A percentile compares a stretch with the other conserved stretches of the same genome.
Evolutionary conservation across 2,329 filamentous ascomycete species (phyloP).

Genomic region (Teratosphaeria gauchensis): DNA sequence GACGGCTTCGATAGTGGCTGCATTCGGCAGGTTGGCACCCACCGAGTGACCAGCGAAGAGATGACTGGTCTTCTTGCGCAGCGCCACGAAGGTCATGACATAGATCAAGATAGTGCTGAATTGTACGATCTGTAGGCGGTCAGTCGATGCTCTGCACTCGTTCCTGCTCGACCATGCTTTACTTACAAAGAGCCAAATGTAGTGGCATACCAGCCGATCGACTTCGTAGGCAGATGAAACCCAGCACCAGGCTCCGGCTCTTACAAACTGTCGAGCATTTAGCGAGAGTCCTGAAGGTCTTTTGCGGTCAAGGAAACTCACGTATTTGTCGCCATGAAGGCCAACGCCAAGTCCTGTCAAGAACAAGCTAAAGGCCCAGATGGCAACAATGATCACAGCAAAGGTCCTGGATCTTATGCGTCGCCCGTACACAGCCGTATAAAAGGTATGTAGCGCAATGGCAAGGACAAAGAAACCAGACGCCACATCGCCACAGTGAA

Average conservation of each 20-base stretch:
- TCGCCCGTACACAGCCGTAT: slow-evolving; percentile 49
- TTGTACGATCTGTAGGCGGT: slow-evolving; percentile 29
- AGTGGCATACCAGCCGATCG: slow-evolving; percentile 52
- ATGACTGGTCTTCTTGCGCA: slow-evolving; percentile 18
- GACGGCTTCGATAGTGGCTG: slow-evolving; percentile 18
- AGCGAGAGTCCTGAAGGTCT: not conserved
- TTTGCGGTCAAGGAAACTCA: slow-evolving; percentile 11
- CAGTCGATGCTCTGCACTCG: not conserved
- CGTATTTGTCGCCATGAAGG: slow-evolving; percentile 33
- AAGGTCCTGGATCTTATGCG: slow-evolving; percentile 44
- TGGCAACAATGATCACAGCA: slow-evolving; percentile 35
- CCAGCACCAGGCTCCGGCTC: slow-evolving; percentile 61
- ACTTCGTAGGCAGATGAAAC: slow-evolving; percentile 45
- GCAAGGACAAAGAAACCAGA: slow-evolving; percentile 57
- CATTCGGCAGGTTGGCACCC: slow-evolving; percentile 10
- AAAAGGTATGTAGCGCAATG: slow-evolving; percentile 59
- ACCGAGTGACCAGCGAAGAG: slow-evolving; percentile 9
- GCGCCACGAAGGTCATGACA: slow-evolving; percentile 23
- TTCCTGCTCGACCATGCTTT: not conserved
- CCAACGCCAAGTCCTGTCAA: slow-evolving; percentile 45
- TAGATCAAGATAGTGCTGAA: slow-evolving; percentile 45
- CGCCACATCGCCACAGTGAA: slow-evolving; percentile 56
- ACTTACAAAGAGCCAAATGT: slow-evolving; percentile 51
- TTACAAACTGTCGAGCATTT: slow-evolving; percentile 42
- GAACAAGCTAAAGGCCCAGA: slow-evolving; percentile 53